These are phyloP conservation scores for Teratosphaeria zuluensis DNA, from an alignment of 2,329 filamentous ascomycete genomes.

Conservation along the genomic window DNA sequence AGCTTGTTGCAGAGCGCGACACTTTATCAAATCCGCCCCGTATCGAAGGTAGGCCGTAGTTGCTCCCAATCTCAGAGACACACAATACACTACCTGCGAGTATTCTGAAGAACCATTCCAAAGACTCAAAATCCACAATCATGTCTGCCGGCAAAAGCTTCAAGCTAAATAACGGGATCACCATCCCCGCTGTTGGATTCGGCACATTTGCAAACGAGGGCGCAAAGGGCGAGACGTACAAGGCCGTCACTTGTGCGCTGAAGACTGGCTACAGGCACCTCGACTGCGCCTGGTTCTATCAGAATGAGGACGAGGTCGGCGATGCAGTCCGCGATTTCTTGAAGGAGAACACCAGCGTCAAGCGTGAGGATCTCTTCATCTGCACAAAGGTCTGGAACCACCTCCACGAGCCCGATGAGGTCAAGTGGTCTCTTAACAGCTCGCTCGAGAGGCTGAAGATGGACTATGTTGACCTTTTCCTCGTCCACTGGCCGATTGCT, in stretches of 20 bases:
- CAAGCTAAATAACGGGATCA: conserved; percentile 49
- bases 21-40: background rate
- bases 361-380: conserved; percentile 43
- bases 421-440: conserved; percentile 26
- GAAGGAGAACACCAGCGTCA: conserved; percentile 35
- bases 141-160: conserved; percentile 50
- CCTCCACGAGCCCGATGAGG: conserved; percentile 33
- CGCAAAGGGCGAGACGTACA: conserved; percentile 48
- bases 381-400: conserved; percentile 46
- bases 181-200: conserved; percentile 54
- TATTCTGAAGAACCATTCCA: background rate
- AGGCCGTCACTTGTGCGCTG: conserved; percentile 41
- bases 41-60: background rate
- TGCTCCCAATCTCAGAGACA: background rate
- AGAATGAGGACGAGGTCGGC: conserved; percentile 46
- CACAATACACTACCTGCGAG: background rate
- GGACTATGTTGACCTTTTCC: conserved; percentile 28
- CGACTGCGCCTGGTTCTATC: conserved; percentile 48
- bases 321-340: conserved; percentile 47
- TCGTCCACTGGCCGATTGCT: conserved; percentile 38
- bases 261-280: conserved; percentile 45
- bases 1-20: background rate
- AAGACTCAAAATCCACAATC: conserved; percentile 8
- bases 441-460: conserved; percentile 24
- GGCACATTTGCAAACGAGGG: conserved; percentile 61